Conservation (phyloP, 805 yeast genomes). For the Wickerhamiella siamensis region DNA sequence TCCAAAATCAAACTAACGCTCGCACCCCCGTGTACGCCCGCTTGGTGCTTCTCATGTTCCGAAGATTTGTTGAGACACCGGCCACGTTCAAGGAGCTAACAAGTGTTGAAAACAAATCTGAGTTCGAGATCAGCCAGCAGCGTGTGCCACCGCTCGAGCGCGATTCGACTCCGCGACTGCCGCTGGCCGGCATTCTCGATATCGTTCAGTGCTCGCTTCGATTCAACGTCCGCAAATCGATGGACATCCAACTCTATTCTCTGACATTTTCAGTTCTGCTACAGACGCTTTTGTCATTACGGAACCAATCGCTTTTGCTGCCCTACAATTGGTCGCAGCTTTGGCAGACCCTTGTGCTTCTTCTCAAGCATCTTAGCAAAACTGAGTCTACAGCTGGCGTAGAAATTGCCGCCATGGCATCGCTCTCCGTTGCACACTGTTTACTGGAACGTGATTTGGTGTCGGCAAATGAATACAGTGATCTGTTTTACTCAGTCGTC, state of each 20-base stretch:
- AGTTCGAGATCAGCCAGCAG: slow-evolving; percentile 14
- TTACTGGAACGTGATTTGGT: slow-evolving; percentile 23
- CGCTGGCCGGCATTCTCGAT: slow-evolving; percentile 26
- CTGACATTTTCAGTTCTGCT: slow-evolving; percentile 16
- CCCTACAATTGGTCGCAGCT: slow-evolving; percentile 28
- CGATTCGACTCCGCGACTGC: slow-evolving; percentile 17
- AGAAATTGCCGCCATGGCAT: slow-evolving; percentile 3
- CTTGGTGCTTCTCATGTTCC: slow-evolving; percentile 20
- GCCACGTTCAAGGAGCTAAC: slow-evolving; percentile 6
- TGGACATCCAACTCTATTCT: slow-evolving; percentile 21
- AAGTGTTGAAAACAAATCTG: slow-evolving; percentile 7
- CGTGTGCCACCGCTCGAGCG: slow-evolving; percentile 19
- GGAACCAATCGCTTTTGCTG: slow-evolving; percentile 8
- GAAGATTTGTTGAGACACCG: slow-evolving; percentile 23
- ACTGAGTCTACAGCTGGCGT: slow-evolving; percentile 3
- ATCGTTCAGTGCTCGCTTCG: slow-evolving; percentile 22
- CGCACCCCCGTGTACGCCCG: slow-evolving; percentile 22
- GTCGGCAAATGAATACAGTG: slow-evolving; percentile 21
- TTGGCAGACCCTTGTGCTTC: slow-evolving; percentile 24
- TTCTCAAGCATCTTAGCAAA: slow-evolving; percentile 19
- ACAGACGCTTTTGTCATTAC: slow-evolving; percentile 16
- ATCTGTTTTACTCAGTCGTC: slow-evolving; percentile 22
- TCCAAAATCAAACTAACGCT: slow-evolving; percentile 20
- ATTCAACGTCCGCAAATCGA: slow-evolving; percentile 19
- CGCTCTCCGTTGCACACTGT: slow-evolving; percentile 20